Percentiles rank a stretch among this genome's conserved stretches.
Conservation (phyloP, 495 filamentous ascomycete species). For the Neurospora sp. region DNA sequence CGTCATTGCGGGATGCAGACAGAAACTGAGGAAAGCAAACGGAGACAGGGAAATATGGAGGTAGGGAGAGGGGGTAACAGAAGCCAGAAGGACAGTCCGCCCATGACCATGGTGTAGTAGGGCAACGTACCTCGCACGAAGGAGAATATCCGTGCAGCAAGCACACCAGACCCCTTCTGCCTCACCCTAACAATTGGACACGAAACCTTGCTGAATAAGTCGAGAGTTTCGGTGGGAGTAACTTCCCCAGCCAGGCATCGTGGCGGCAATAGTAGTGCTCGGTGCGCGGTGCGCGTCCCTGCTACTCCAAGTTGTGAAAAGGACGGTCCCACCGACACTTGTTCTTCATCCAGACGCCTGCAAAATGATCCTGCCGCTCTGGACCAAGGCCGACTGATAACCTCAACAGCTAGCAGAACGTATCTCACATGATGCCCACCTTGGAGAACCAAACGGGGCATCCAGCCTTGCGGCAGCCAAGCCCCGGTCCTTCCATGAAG, state of each 20-base stretch:
- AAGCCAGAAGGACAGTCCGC: background rate
- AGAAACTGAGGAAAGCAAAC: background rate
- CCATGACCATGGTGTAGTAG: background rate
- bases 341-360: background rate
- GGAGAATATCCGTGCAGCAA: background rate
- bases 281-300: background rate
- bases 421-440: background rate
- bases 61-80: background rate
- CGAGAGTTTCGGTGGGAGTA: background rate
- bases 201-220: background rate
- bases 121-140: background rate
- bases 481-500: background rate
- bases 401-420: background rate
- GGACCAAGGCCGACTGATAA: background rate
- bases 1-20: constrained; percentile 14
- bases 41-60: background rate
- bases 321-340: background rate
- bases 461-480: background rate
- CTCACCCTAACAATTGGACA: background rate
- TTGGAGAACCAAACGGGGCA: background rate
- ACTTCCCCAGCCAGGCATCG: background rate
- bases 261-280: background rate
- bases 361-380: background rate
- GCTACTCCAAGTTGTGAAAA: background rate
- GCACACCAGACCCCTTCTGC: background rate